A percentile compares a stretch with the other conserved stretches of the same genome.
These are phyloP conservation scores for Sutorius australiensis DNA, from an alignment of 768 basidiomycete genomes.

Conservation along the genomic window DNA sequence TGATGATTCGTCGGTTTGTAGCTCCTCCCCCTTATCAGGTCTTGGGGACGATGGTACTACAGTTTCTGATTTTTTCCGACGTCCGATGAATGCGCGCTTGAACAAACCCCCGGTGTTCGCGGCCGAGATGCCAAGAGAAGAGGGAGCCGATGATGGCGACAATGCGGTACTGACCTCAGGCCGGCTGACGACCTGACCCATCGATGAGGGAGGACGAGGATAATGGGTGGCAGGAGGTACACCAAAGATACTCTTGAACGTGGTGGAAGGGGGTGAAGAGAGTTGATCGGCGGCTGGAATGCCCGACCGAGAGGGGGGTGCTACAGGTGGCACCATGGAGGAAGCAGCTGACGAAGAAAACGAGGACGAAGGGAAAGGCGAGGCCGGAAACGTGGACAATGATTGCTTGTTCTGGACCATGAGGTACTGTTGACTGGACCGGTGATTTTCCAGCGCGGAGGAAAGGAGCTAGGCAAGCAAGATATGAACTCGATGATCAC, in stretches of 20 bases:
- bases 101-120: conserved; percentile 26
- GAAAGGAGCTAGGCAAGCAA: conserved; percentile 12
- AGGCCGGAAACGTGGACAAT: conserved; percentile 38
- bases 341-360: conserved; percentile 42
- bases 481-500: conserved; percentile 29
- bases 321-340: conserved; percentile 38
- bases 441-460: conserved; percentile 16
- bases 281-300: conserved; percentile 42
- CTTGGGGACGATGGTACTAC: conserved; percentile 17
- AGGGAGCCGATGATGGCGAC: conserved; percentile 29
- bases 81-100: conserved; percentile 31
- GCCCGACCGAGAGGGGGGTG: conserved; percentile 38
- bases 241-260: conserved; percentile 32
- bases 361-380: conserved; percentile 45
- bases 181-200: conserved; percentile 35
- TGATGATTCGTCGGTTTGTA: conserved; percentile 16
- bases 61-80: conserved; percentile 32
- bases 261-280: conserved; percentile 34
- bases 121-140: conserved; percentile 19
- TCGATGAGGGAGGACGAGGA: conserved; percentile 27
- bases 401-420: conserved; percentile 37
- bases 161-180: conserved; percentile 23
- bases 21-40: conserved; percentile 21
- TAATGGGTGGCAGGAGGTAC: conserved; percentile 23
- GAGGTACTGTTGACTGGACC: conserved; percentile 22